Evolutionary conservation across 2,329 filamentous ascomycete species (phyloP), one percentile per base, ranked within the genome.

Genomic region (Chrysoporthe austroafricana): DNA sequence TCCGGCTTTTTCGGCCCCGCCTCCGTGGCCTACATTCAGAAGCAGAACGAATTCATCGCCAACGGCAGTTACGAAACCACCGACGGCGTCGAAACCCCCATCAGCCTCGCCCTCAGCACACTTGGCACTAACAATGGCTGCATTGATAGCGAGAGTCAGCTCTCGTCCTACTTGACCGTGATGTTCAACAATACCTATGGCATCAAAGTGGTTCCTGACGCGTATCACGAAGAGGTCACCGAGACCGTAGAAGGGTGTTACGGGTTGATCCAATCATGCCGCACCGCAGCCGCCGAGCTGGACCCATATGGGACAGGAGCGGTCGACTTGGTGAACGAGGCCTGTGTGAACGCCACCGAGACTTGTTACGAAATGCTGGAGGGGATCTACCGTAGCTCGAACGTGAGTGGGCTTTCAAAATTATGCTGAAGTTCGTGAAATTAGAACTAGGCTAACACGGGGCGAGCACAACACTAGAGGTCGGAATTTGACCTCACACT

Each of bases 401-500:
- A 63, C 48, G 61, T 63, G 36, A 54, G 61, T 39, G 14, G 14
- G 7, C 4, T 2, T 43, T 2, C 26, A 26, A 26, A 26, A 26
- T 26, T 26, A 26, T 26, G 26, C 26, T 26, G 26, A 26, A 26
- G 26, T 26, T 26, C 26, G 26, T 26, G 26, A n/a, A 34, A 13
- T 2, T 4, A 13, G 14, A 14, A 21, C 56, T 16, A 36, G 56
- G 16, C 56, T 58, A 14, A 58, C 56, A 16, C 39, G 7, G 34
- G 8, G 32, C 42, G 72, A 83, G 66, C 77, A 78, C 21, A 26
- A 26, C 21, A 34, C 21, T 3, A 70, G 69, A 77, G 82, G 3
- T 82, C 83, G 48, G 82, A 82, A 73, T 88, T 86, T 72, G 86
- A 88, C 66, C 81, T 88, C 39, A 80, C 82, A 0, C 81, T 84